Evolutionary conservation across 148 eudicot genomes (phyloP), one percentile per base, ranked within the genome.

Genomic region (Simmondsia chinensis): DNA sequence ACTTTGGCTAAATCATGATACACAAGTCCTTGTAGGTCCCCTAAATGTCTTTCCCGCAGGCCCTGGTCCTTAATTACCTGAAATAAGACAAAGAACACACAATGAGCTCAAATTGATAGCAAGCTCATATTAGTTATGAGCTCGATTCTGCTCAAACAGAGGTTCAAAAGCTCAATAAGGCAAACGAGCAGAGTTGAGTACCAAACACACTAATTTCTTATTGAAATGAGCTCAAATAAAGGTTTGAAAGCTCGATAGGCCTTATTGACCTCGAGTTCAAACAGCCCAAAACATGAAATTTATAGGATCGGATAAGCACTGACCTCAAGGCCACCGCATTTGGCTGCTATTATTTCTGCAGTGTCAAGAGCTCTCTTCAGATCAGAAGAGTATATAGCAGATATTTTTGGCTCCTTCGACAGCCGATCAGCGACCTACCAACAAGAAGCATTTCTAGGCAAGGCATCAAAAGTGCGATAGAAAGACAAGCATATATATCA

Each of bases 41-140:
- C 96, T 25, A 83, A 45, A 63, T 88, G 76, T 51, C 94, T 68
- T 63, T 88, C 96, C 31, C 96, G 74, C 50, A 88, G 58, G 56
- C 61, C 79, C 31, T 33, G 69, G 44, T 83, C 87, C 69, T 37
- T 69, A 18, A 75, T 49, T 38, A 88, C 86, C 96, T 88, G 70
- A 39, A 47, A 48, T 23, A 13, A 43, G 20, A 23, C 7, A 39
- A 7, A 26, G 11, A 15, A 12, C 13, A 36, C 24, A 7, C 3
- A 22, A 4, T 7, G 40, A 30, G 3, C 23, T n/a, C n/a, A n/a
- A n/a, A 30, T 7, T 26, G 4, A 29, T 11, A 3, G 33, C 14
- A 30, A 21, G 32, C n/a, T 21, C 8, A 29, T 28, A 27, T n/a
- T n/a, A n/a, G n/a, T n/a, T n/a, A n/a, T n/a, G n/a, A n/a, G n/a